Base-by-base conservation (phyloP, 2,329 filamentous ascomycete species). In the Fusarium continuum region DNA sequence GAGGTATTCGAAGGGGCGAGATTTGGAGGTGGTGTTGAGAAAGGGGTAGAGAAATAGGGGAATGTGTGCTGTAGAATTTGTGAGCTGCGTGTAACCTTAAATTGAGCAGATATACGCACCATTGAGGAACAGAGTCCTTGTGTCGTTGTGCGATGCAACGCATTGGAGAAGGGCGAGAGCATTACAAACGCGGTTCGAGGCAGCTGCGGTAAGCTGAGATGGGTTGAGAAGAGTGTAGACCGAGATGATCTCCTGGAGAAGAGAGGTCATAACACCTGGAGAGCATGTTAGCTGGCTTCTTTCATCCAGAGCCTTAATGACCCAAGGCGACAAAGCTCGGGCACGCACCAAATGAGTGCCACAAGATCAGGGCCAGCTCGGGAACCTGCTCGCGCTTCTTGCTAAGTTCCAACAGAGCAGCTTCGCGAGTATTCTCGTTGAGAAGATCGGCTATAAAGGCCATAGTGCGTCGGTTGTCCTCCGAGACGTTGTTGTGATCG, bases 331-430 rank as follows among this genome's bases (percentile, higher is more conserved):
- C 61, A 40, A 34, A 54, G 32, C 35, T 55, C 41, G 39, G 29
- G 25, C 48, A 78, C 87, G 65, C 86, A 96, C 94, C 95, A 73
- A 97, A 98, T 4, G 94, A 98, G 78, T 99, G 95, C 95, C 95
- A 99, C 61, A 99, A 83, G 61, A 99, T 97, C 71, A 99, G 82
- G 40, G 95, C 95, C 57, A 99, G 83, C 80, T 99, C 95, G 1
- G 95, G 94, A 14, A 99, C 95, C 78, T 98, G 95, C 79, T 99
- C 95, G 54, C 95, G 85, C 85, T 99, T 99, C 83, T 99, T 99
- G 80, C 94, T 98, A 46, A 99, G 84, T 78, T 99, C 95, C 73
- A 99, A 84, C 50, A 99, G 83, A 44, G 95, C 95, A 5, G 92
- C 89, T 80, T 98, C 95, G 63, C 95, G 87, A 23, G 93, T 93